phyloP scores from a whole-genome alignment of 371 early-diverging fungal species.

The Mortierella sp. region DNA sequence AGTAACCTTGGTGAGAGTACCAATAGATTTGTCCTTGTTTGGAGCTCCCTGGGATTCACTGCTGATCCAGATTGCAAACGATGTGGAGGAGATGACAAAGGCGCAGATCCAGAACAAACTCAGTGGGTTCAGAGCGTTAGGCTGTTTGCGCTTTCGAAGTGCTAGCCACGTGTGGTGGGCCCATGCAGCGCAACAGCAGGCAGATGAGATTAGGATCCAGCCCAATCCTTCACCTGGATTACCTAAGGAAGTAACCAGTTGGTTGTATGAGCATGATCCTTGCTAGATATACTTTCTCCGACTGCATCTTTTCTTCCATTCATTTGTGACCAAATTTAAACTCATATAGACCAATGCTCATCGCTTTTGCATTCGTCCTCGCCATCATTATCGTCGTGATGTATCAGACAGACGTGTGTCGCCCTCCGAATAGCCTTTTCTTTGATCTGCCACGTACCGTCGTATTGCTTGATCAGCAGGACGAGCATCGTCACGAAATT shows the following conservation, averaged over 20 bases:
- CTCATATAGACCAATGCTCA: no score
- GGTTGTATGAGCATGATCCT: no score
- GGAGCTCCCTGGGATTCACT: background rate
- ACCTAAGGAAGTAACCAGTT: constrained; percentile 14
- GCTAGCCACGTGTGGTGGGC: constrained; percentile 17
- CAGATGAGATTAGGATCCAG: constrained; percentile 31
- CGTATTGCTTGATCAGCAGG: constrained; percentile 9
- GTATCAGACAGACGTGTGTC: no score
- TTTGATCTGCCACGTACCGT: no score
- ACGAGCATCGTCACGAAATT: constrained; percentile 18
- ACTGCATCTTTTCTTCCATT: no score
- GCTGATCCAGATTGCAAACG: constrained; percentile 28
- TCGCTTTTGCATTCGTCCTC: no score
- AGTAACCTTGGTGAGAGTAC: background rate
- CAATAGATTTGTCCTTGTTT: background rate
- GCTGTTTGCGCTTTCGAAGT: constrained; percentile 25
- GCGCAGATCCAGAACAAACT: constrained; percentile 39
- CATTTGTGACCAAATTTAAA: no score
- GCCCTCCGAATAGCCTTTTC: no score
- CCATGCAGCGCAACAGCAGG: constrained; percentile 42
- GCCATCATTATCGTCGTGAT: no score
- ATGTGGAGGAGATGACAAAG: constrained; percentile 28
- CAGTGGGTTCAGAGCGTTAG: constrained; percentile 13
- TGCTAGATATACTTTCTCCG: no score
- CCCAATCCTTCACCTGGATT: constrained; percentile 6